A percentile compares a stretch with the other conserved stretches of the same genome.
phyloP scores from a whole-genome alignment of 2,329 filamentous ascomycete genomes.

The Boeremia exigua region DNA sequence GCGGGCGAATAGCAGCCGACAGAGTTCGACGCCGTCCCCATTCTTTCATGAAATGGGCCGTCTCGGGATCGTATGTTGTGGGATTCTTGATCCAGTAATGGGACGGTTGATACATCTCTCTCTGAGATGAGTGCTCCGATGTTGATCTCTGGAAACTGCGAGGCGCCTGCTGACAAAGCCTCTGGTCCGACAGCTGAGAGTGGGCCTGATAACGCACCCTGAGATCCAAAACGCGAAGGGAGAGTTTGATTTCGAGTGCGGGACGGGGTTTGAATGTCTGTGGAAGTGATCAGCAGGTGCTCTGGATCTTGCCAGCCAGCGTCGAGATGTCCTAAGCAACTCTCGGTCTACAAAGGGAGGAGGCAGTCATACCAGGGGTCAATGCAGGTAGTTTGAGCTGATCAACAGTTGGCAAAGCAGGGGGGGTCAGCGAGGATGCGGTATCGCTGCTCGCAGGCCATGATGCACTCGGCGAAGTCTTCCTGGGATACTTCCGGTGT shows the following conservation, averaged over 20 bases:
- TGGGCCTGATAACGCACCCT: conserved; percentile 1
- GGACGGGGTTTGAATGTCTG: conserved; percentile 13
- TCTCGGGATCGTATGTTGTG: conserved; percentile 22
- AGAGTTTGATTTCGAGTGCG: conserved; percentile 1
- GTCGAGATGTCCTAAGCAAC: not conserved
- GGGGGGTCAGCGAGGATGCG: conserved; percentile 17
- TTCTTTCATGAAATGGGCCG: conserved; percentile 9
- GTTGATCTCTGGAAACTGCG: conserved; percentile 32
- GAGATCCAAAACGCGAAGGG: conserved; percentile 3
- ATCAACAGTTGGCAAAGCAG: conserved; percentile 1
- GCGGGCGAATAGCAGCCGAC: conserved; percentile 29
- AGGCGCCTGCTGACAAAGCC: conserved; percentile 22
- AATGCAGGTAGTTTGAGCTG: conserved; percentile 9
- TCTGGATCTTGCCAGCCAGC: no score
- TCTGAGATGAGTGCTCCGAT: conserved; percentile 32
- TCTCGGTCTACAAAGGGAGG: no score
- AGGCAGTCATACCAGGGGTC: conserved; percentile 7
- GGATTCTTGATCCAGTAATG: conserved; percentile 25
- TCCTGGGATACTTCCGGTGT: conserved; percentile 38
- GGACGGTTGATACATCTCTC: conserved; percentile 28
- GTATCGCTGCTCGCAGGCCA: conserved; percentile 18
- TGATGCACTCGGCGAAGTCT: conserved; percentile 6
- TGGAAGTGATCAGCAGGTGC: not conserved
- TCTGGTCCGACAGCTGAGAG: conserved; percentile 15
- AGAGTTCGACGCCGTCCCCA: conserved; percentile 3